Conservation (phyloP, 768 basidiomycete genomes). For the Xerocomus potaroensis region DNA sequence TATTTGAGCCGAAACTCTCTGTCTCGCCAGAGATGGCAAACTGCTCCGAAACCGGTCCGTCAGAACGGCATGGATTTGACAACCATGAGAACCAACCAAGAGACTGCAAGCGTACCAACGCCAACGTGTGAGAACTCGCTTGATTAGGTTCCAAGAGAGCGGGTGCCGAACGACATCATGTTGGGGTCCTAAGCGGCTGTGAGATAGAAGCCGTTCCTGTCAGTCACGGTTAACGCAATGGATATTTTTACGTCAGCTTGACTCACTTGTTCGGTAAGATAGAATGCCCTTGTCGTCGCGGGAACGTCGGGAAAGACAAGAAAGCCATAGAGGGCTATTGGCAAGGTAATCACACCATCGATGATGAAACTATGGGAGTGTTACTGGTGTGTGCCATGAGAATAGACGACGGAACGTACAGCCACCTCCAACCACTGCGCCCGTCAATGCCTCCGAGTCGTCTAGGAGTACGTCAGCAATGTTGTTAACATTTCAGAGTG, state of each 20-base stretch:
- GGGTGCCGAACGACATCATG: constrained; percentile 40
- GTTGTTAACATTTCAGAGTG: not conserved
- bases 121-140: constrained; percentile 55
- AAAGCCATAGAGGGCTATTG: constrained; percentile 69
- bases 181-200: constrained; percentile 40
- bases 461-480: constrained; percentile 17
- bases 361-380: constrained; percentile 49
- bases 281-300: constrained; percentile 57
- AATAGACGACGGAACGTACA: constrained; percentile 33
- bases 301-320: constrained; percentile 71
- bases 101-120: constrained; percentile 67
- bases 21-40: constrained; percentile 65
- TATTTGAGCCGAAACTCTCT: constrained; percentile 66
- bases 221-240: not conserved
- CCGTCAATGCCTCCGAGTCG: constrained; percentile 49
- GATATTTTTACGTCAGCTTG: not conserved
- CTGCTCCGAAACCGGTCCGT: constrained; percentile 28
- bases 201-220: constrained; percentile 58
- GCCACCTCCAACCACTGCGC: constrained; percentile 66
- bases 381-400: not conserved
- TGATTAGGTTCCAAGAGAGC: constrained; percentile 44
- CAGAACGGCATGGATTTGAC: not conserved
- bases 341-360: constrained; percentile 67
- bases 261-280: constrained; percentile 53
- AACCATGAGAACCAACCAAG: constrained; percentile 37